These are phyloP conservation scores for Breynia disticha DNA, from an alignment of 441 rosid species.

Conservation along the genomic window DNA sequence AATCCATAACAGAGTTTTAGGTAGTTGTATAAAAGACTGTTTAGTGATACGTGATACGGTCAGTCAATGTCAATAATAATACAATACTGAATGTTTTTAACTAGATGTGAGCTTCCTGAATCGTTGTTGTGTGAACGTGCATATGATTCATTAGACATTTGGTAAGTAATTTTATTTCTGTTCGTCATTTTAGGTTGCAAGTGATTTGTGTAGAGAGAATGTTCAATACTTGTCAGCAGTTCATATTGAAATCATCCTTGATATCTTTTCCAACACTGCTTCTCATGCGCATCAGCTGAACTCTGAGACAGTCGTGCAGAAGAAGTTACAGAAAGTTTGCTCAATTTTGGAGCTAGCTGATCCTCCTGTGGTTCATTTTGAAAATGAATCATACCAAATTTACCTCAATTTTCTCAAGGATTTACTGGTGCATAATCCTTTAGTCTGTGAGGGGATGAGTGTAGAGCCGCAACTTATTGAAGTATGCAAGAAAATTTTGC, in stretches of 20 bases:
- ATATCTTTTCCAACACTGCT: constrained; percentile 49
- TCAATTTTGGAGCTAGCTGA: constrained; percentile 61
- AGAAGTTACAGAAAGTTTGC: constrained; percentile 71
- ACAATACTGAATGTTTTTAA: too few relatives aligned
- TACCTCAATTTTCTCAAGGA: constrained; percentile 61
- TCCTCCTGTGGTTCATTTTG: constrained; percentile 83
- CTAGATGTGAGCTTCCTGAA: too few relatives aligned
- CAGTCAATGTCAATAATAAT: too few relatives aligned
- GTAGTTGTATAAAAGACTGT: too few relatives aligned
- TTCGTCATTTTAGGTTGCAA: constrained; percentile 50
- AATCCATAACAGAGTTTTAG: too few relatives aligned
- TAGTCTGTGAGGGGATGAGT: constrained; percentile 36
- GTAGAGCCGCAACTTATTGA: constrained; percentile 45
- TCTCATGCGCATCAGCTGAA: constrained; percentile 70
- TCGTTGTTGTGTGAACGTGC: not conserved
- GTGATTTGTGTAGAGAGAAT: constrained; percentile 49
- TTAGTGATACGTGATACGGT: too few relatives aligned
- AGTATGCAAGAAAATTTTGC: constrained; percentile 52
- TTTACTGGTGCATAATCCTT: constrained; percentile 33
- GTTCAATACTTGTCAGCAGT: constrained; percentile 40
- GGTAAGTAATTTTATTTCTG: constrained; percentile 2
- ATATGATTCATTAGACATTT: not conserved
- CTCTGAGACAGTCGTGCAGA: constrained; percentile 41
- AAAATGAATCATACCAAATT: constrained; percentile 70
- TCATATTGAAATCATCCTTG: constrained; percentile 37